A percentile compares a stretch with the other conserved stretches of the same genome.
Evolutionary conservation across 176 grass and related monocot genomes (phyloP).

Genomic region (Bothriochloa decipiens): DNA sequence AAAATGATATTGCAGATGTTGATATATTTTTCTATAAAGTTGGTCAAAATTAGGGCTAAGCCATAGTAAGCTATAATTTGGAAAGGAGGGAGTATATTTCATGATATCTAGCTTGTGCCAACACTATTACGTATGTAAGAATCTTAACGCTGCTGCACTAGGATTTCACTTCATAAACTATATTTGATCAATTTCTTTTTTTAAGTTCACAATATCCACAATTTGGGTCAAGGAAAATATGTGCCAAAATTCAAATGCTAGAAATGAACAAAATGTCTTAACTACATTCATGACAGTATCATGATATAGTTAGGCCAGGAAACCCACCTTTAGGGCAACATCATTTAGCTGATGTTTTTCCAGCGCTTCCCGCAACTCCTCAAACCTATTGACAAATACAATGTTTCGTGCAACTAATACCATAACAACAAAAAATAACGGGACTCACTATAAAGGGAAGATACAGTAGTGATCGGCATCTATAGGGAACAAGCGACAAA

Average conservation of each 20-base stretch:
- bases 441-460: slow-evolving; percentile 36
- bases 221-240: neutral
- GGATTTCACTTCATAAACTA: slow-evolving; percentile 30
- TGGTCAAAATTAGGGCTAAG: neutral
- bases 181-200: slow-evolving; percentile 26
- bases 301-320: slow-evolving; percentile 33
- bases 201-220: slow-evolving; percentile 27
- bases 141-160: slow-evolving; percentile 3
- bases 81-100: neutral
- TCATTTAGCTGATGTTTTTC: slow-evolving; percentile 97
- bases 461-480: slow-evolving; percentile 86
- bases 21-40: neutral
- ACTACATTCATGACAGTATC: slow-evolving; percentile 22
- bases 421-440: slow-evolving; percentile 25
- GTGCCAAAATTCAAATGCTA: slow-evolving; percentile 8
- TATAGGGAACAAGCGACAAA: slow-evolving; percentile 94
- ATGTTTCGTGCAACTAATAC: slow-evolving; percentile 19
- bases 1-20: too few species aligned
- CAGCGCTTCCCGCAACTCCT: slow-evolving; percentile 88
- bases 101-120: neutral
- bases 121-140: neutral
- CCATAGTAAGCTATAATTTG: slow-evolving; percentile 2
- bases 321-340: slow-evolving; percentile 79
- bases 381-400: slow-evolving; percentile 61
- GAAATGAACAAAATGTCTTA: slow-evolving; percentile 15